phyloP scores from a whole-genome alignment of 176 grass and related monocot species.

The Lolium rigidum region DNA sequence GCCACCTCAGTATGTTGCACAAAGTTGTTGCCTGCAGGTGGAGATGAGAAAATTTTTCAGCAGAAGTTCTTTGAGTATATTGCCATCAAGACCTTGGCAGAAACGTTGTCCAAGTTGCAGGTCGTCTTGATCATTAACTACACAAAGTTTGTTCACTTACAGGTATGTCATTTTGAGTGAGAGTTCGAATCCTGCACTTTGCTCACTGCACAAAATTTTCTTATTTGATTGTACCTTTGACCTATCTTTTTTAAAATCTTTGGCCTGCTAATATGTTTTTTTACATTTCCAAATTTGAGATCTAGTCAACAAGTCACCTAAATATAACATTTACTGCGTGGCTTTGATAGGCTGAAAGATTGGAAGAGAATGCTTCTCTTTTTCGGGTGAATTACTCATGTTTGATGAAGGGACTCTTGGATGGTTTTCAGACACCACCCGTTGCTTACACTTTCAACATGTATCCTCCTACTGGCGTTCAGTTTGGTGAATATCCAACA shows the following conservation, averaged over 20 bases:
- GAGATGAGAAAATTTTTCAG: constrained; percentile 43
- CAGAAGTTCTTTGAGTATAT: constrained; percentile 66
- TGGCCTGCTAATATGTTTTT: background rate
- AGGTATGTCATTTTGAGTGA: constrained; percentile 54
- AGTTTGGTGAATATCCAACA: constrained; percentile 47
- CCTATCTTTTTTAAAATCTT: constrained; percentile 15
- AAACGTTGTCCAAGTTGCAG: constrained; percentile 52
- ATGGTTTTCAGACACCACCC: constrained; percentile 57
- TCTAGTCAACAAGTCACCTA: background rate
- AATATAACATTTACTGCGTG: background rate
- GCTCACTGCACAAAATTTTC: background rate
- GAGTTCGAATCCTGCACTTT: background rate
- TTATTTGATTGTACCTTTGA: background rate
- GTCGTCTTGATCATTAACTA: constrained; percentile 90
- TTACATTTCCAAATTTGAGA: constrained; percentile 2
- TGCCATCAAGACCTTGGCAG: constrained; percentile 64
- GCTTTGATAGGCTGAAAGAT: constrained; percentile 70
- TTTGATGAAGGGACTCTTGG: constrained; percentile 81
- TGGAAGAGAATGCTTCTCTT: constrained; percentile 78
- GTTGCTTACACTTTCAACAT: constrained; percentile 72
- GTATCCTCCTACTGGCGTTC: constrained; percentile 55
- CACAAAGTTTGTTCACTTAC: constrained; percentile 58
- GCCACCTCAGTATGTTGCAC: constrained; percentile 46
- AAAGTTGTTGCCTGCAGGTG: constrained; percentile 47
- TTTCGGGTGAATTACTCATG: constrained; percentile 65